Base-by-base conservation (phyloP, 345 rosid species). In the Eucalyptus albens region DNA sequence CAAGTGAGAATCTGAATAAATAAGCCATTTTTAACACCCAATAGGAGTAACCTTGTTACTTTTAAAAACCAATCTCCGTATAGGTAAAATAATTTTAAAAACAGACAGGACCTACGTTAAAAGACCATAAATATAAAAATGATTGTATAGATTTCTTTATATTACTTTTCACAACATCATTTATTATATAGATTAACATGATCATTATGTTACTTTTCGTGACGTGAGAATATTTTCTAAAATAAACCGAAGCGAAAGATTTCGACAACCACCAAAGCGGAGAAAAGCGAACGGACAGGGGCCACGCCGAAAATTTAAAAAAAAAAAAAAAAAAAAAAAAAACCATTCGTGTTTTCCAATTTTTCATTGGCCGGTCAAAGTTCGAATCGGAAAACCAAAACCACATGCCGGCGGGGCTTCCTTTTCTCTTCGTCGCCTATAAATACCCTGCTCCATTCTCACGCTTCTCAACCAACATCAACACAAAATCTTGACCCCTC, bases 391-490 rank as follows among this genome's bases (percentile, higher is more conserved):
- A 53, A 53, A 53, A 53, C 59, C 24, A 19, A 53, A 19, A 8
- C 11, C 56, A 49, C 50, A 49, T 49, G 50, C 15, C 16, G 6
- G 50, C 50, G 21, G 55, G 55, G 55, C 4, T 21, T 53, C 59
- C 26, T 53, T 53, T 53, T 53, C 59, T 4, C 50, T 11, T 77
- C 55, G 86, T 33, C 72, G 7, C 88, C 93, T 92, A 94, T 93
- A 94, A 94, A 94, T 92, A 92, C 92, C 91, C 89, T 12, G 11
- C 50, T 21, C 24, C 26, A 40, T 44, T 29, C 42, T 62, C 89
- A 55, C 89, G 65, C 16, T 87, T 50, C 60, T 12, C 91, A 77
- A 62, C 82, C 50, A 60, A 40, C 65, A 47, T 16, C 22, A 51
- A 31, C 89, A 62, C 26, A 40, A 21, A 37, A 77, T 37, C 83